These are phyloP conservation scores for Cymbopogon flexuosus DNA, from an alignment of 202 grass and related monocot species.

Conservation along the genomic window DNA sequence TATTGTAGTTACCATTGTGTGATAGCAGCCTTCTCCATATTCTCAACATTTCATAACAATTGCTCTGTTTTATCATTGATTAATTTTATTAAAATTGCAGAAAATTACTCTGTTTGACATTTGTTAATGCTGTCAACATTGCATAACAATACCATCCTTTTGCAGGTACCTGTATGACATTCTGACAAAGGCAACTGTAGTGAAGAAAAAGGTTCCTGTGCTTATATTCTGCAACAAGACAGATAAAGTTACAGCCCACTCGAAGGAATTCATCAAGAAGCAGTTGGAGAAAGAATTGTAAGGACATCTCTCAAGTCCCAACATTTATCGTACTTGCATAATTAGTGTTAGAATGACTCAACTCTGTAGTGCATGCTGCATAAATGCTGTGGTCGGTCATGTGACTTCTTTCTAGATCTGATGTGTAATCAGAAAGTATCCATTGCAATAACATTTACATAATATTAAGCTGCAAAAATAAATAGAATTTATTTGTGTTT, in stretches of 20 bases:
- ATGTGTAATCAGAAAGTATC: not conserved
- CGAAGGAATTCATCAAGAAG: constrained; percentile 97
- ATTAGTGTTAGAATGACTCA: not conserved
- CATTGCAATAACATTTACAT: not conserved
- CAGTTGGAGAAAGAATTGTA: constrained; percentile 99
- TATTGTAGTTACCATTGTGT: not conserved
- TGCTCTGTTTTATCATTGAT: not conserved
- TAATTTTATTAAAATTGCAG: not conserved
- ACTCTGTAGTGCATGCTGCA: not conserved
- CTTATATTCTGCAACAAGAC: constrained; percentile 95
- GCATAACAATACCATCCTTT: not conserved
- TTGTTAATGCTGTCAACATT: not conserved
- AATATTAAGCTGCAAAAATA: not conserved
- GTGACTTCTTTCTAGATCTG: not conserved
- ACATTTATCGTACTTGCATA: not conserved
- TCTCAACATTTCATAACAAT: not conserved
- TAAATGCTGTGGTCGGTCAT: not conserved
- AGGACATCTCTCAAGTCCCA: constrained; percentile 7
- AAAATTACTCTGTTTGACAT: not conserved
- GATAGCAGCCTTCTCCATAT: not conserved
- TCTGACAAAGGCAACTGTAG: constrained; percentile 70
- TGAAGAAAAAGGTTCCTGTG: constrained; percentile 73
- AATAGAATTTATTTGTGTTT: not conserved
- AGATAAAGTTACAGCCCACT: constrained; percentile 96
- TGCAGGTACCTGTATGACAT: constrained; percentile 90